phyloP scores from a whole-genome alignment of 1,284 basidiomycete species.

The Flammula alnicola region DNA sequence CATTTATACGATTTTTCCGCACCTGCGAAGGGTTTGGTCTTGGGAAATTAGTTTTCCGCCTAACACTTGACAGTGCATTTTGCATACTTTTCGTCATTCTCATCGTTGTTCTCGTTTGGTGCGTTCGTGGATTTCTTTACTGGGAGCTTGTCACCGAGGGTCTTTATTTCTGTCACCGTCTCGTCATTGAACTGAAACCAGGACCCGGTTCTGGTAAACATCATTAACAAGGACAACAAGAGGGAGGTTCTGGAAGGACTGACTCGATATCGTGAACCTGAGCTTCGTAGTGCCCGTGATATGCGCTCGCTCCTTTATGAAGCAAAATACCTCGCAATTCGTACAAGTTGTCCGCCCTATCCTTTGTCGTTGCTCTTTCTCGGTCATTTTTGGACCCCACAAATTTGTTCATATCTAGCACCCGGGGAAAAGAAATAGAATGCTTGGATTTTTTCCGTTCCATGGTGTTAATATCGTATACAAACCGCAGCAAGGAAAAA shows the following conservation, averaged over 20 bases:
- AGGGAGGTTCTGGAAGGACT: constrained; percentile 29
- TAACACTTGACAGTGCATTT: not conserved
- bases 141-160: constrained; percentile 49
- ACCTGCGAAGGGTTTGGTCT: constrained; percentile 26
- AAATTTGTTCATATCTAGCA: constrained; percentile 76
- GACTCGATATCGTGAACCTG: constrained; percentile 83
- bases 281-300: constrained; percentile 92
- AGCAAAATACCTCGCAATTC: constrained; percentile 82
- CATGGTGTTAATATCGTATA: constrained; percentile 78
- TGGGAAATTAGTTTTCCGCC: constrained; percentile 12
- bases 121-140: constrained; percentile 24
- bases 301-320: constrained; percentile 86
- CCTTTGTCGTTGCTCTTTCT: constrained; percentile 17
- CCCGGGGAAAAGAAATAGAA: constrained; percentile 71
- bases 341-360: constrained; percentile 53
- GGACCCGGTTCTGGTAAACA: constrained; percentile 54
- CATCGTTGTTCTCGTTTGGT: constrained; percentile 29
- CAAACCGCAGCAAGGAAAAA: constrained; percentile 88
- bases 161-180: constrained; percentile 62
- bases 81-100: constrained; percentile 30
- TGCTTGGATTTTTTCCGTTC: constrained; percentile 87
- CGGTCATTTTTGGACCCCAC: constrained; percentile 38
- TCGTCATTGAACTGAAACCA: constrained; percentile 96
- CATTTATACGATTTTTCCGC: constrained; percentile 32
- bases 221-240: constrained; percentile 12